Evolutionary conservation across 2,329 filamentous ascomycete species (phyloP).

Genomic region (Dactylellina haptotyla): DNA sequence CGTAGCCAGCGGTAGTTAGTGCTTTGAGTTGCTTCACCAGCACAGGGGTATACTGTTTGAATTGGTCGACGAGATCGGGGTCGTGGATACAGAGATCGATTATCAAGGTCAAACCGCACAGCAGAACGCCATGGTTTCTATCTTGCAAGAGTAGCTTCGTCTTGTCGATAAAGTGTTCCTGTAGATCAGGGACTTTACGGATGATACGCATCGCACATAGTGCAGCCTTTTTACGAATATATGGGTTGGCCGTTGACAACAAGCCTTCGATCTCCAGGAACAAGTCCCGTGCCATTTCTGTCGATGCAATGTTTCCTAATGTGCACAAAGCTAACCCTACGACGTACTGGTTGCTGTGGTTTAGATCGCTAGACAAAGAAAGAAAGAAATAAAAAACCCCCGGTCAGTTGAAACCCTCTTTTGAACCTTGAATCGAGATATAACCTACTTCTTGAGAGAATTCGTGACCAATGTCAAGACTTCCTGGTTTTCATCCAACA

Average conservation of each 20-base stretch:
- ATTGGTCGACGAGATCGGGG: conserved; percentile 89
- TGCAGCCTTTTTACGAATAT: conserved; percentile 94
- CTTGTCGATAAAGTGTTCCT: conserved; percentile 97
- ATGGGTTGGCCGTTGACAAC: conserved; percentile 93
- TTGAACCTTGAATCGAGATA: background rate
- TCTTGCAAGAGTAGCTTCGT: conserved; percentile 87
- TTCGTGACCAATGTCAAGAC: conserved; percentile 97
- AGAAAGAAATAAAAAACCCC: no score
- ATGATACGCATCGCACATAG: conserved; percentile 99
- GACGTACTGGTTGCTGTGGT: conserved; percentile 98
- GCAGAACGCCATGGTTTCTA: conserved; percentile 87
- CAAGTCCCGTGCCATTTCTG: conserved; percentile 97
- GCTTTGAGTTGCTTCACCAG: conserved; percentile 92
- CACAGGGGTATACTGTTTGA: conserved; percentile 83
- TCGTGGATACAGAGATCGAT: conserved; percentile 94
- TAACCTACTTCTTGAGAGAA: conserved; percentile 88
- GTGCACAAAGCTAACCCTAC: conserved; percentile 96
- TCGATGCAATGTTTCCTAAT: conserved; percentile 93
- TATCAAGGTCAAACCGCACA: conserved; percentile 90
- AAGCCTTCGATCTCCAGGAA: conserved; percentile 96
- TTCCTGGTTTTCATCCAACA: conserved; percentile 98
- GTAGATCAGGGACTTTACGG: conserved; percentile 94
- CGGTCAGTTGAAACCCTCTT: background rate
- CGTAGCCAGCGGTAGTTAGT: conserved; percentile 92
- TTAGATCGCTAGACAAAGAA: conserved; percentile 75